These are phyloP conservation scores for Plasmodium chabaudi DNA, from an alignment of 169 alveolate species.

Conservation along the genomic window DNA sequence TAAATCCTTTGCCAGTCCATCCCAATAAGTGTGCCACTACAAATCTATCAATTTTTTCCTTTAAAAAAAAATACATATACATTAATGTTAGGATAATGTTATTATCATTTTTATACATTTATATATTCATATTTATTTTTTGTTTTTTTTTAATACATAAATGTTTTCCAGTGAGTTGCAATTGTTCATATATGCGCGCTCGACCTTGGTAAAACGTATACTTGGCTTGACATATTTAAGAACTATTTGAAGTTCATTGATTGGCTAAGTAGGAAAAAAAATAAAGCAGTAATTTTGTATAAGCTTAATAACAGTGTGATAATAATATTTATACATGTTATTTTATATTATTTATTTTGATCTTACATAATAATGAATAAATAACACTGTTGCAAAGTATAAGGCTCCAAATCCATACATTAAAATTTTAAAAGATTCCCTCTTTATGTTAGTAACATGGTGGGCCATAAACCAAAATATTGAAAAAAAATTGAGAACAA, in stretches of 20 bases:
- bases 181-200: constrained; percentile 47
- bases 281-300: not conserved
- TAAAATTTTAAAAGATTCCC: too few species aligned
- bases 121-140: constrained; percentile 11
- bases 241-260: constrained; percentile 17
- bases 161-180: constrained; percentile 22
- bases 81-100: not conserved
- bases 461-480: too few species aligned
- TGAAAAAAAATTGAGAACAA: too few species aligned
- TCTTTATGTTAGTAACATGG: too few species aligned
- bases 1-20: constrained; percentile 27
- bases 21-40: constrained; percentile 45
- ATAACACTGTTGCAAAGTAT: too few species aligned
- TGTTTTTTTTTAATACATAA: constrained; percentile 8
- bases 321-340: too few species aligned
- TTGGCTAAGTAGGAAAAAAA: constrained; percentile 16
- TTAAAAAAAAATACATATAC: constrained; percentile 9
- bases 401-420: too few species aligned
- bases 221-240: not conserved
- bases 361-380: too few species aligned
- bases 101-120: not conserved
- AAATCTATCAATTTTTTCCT: constrained; percentile 66
- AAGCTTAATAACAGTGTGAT: too few species aligned
- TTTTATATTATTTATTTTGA: too few species aligned
- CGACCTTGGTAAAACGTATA: constrained; percentile 26